Conservation (phyloP, 495 filamentous ascomycete species). For the Xylaria acuta region DNA sequence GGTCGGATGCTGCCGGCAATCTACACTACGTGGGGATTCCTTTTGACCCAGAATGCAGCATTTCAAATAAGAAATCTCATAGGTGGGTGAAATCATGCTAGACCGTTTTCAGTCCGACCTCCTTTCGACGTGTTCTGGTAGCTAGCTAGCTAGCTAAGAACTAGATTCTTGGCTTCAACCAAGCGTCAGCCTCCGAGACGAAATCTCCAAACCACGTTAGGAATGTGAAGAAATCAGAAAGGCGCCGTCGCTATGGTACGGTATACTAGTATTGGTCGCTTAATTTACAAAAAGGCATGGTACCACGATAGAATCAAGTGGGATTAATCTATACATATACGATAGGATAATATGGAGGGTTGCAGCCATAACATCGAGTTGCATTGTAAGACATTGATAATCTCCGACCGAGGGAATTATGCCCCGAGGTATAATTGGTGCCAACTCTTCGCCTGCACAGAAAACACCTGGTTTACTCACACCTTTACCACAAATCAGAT, state of each 20-base stretch:
- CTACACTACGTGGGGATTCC: background rate
- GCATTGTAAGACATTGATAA: background rate
- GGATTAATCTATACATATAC: background rate
- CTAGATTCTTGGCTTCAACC: slow-evolving; percentile 7
- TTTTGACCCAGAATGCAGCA: background rate
- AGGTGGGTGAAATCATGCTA: background rate
- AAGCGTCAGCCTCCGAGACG: background rate
- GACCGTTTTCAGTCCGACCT: background rate
- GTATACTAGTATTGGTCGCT: background rate
- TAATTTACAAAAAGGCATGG: background rate
- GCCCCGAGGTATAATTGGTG: background rate
- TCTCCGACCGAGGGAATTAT: slow-evolving; percentile 9
- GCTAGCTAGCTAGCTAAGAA: slow-evolving; percentile 11
- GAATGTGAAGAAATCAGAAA: slow-evolving; percentile 9
- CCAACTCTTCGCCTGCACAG: background rate
- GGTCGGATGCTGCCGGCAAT: slow-evolving; percentile 20
- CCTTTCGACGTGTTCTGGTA: background rate
- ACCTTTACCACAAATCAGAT: background rate
- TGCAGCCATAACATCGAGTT: background rate
- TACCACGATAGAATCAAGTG: background rate
- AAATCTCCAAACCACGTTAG: slow-evolving; percentile 16
- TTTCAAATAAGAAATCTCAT: background rate
- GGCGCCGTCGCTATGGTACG: background rate
- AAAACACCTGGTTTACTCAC: background rate
- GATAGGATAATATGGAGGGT: slow-evolving; percentile 1